Conservation (phyloP, 2,329 filamentous ascomycete genomes). For the Aquanectria penicillioides region DNA sequence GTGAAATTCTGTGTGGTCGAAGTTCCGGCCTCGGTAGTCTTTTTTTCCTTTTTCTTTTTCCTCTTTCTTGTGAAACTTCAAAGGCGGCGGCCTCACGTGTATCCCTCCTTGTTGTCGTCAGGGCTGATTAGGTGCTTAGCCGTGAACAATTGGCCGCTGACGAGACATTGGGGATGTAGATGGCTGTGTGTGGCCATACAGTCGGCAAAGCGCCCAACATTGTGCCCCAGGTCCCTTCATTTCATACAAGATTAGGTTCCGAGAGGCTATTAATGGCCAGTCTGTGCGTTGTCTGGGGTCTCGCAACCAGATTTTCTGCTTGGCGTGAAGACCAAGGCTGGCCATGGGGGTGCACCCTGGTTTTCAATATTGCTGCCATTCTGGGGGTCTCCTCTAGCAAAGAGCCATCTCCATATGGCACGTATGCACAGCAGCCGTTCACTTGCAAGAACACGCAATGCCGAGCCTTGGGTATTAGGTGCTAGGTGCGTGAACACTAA, state of each 20-base stretch:
- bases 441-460: neutral
- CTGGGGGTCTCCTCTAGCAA: neutral
- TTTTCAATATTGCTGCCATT: neutral
- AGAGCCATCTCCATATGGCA: neutral
- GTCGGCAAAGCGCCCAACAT: neutral
- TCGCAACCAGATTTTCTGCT: neutral
- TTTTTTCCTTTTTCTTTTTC: constrained; percentile 1
- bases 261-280: constrained; percentile 1
- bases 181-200: too few species aligned
- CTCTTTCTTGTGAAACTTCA: too few species aligned
- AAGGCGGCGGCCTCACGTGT: too few species aligned
- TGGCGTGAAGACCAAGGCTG: neutral
- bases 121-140: too few species aligned
- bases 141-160: too few species aligned
- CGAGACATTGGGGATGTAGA: neutral
- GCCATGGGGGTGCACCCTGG: neutral
- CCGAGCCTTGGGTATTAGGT: neutral
- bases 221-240: constrained; percentile 9
- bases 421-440: neutral
- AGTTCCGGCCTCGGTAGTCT: constrained; percentile 13
- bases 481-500: neutral
- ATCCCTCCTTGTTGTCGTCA: too few species aligned
- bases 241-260: constrained; percentile 20
- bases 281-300: constrained; percentile 12
- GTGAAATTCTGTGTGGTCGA: constrained; percentile 11